These are phyloP conservation scores for Hymenoscyphus fraxineus DNA, from an alignment of 2,329 filamentous ascomycete species.

Conservation along the genomic window DNA sequence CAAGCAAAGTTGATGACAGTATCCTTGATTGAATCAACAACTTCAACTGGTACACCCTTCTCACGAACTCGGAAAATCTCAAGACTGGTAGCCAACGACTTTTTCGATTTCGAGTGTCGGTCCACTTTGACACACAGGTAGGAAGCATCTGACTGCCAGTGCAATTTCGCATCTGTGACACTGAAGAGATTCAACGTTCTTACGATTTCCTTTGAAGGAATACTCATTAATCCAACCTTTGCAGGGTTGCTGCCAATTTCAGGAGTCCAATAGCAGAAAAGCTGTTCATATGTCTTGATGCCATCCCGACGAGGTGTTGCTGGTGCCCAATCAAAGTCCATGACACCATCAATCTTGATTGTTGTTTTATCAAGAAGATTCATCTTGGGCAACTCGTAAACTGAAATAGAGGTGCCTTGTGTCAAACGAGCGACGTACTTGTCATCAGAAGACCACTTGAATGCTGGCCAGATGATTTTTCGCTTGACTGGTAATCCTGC, in stretches of 20 bases:
- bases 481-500: conserved; percentile 70
- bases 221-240: conserved; percentile 93
- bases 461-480: conserved; percentile 96
- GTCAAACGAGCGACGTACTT: conserved; percentile 93
- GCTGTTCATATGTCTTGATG: conserved; percentile 88
- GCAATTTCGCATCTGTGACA: conserved; percentile 93
- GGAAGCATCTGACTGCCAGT: conserved; percentile 93
- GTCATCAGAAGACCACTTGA: conserved; percentile 98
- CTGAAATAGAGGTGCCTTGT: conserved; percentile 81
- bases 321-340: conserved; percentile 98
- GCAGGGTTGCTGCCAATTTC: conserved; percentile 97
- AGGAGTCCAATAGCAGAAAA: conserved; percentile 98
- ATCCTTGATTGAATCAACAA: conserved; percentile 96
- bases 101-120: conserved; percentile 98
- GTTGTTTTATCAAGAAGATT: conserved; percentile 84
- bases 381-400: conserved; percentile 89
- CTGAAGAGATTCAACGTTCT: conserved; percentile 97
- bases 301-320: conserved; percentile 76
- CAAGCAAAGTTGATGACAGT: conserved; percentile 99
- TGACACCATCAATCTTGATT: conserved; percentile 93
- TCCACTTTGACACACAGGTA: conserved; percentile 99
- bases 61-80: conserved; percentile 97
- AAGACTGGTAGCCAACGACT: conserved; percentile 91
- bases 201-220: conserved; percentile 91
- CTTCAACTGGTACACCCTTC: conserved; percentile 97